phyloP scores from a whole-genome alignment of 768 basidiomycete genomes.

The Imleria badia region DNA sequence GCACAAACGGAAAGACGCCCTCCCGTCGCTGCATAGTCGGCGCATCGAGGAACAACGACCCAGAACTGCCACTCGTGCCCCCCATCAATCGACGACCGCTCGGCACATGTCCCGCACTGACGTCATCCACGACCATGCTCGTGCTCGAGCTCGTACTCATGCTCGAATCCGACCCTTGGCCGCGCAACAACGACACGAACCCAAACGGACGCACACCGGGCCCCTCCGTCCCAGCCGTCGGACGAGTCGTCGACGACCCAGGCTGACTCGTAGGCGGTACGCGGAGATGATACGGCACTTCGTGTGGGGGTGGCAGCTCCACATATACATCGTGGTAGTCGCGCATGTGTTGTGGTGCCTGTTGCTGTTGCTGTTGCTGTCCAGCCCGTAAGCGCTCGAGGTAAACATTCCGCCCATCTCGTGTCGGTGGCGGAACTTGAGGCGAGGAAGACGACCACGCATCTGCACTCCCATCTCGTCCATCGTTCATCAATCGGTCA shows the following conservation, averaged over 20 bases:
- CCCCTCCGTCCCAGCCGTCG: constrained; percentile 4
- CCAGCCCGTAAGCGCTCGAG: constrained; percentile 17
- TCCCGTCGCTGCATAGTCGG: constrained; percentile 14
- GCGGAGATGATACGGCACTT: constrained; percentile 5
- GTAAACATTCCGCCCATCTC: constrained; percentile 6
- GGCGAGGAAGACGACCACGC: constrained; percentile 4
- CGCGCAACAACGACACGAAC: constrained; percentile 12
- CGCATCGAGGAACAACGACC: constrained; percentile 8
- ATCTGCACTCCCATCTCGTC: constrained; percentile 5
- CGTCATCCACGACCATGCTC: constrained; percentile 15
- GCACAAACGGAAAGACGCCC: constrained; percentile 3
- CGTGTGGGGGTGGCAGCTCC: constrained; percentile 1
- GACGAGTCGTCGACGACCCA: constrained; percentile 4
- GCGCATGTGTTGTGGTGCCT: neutral
- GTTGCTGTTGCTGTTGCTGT: constrained; percentile 15
- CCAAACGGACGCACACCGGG: constrained; percentile 12
- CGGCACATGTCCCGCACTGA: neutral
- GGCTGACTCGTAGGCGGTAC: constrained; percentile 8
- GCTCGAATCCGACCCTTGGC: constrained; percentile 21
- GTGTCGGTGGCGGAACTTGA: neutral
- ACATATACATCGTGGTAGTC: constrained; percentile 4
- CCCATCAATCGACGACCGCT: constrained; percentile 8
- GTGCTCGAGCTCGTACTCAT: constrained; percentile 11
- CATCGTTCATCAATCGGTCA: constrained; percentile 21
- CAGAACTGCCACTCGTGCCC: neutral